These are phyloP conservation scores for Ceratocystis diversiconidia DNA, from an alignment of 2,329 filamentous ascomycete genomes.

Conservation along the genomic window DNA sequence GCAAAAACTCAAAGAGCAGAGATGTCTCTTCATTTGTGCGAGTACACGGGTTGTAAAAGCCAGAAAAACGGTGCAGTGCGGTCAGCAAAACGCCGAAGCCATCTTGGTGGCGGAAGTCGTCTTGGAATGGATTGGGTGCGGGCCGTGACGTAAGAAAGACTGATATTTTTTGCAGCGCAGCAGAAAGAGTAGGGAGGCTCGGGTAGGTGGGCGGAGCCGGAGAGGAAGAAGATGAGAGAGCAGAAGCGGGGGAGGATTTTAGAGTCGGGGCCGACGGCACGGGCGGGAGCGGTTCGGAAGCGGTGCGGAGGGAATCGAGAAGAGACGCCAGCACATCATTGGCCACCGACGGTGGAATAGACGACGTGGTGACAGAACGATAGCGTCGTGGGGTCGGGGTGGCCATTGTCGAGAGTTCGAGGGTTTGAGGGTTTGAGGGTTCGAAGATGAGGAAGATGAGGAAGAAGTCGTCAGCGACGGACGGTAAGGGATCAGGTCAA, in stretches of 20 bases:
- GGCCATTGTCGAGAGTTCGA: not conserved
- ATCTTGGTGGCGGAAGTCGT: conserved; percentile 66
- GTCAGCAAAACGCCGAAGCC: conserved; percentile 65
- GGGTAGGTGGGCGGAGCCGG: conserved; percentile 28
- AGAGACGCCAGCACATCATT: conserved; percentile 43
- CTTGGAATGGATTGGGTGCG: conserved; percentile 43
- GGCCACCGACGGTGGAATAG: conserved; percentile 42
- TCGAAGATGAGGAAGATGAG: not conserved
- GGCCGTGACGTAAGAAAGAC: conserved; percentile 41
- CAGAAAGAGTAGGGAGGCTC: conserved; percentile 34
- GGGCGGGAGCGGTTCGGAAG: conserved; percentile 24
- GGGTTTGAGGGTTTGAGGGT: not conserved
- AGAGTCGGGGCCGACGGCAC: not conserved
- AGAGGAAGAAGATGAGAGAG: conserved; percentile 23
- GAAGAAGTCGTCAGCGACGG: not conserved
- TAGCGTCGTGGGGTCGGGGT: conserved; percentile 37
- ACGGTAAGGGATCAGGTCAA: not conserved
- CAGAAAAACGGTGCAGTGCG: conserved; percentile 55
- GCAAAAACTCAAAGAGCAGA: conserved; percentile 53
- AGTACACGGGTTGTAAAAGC: conserved; percentile 58
- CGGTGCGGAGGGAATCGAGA: conserved; percentile 34
- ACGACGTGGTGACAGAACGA: conserved; percentile 50
- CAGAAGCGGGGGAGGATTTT: not conserved
- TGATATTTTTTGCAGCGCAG: conserved; percentile 49
- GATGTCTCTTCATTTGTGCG: conserved; percentile 47